A percentile compares a stretch with the other conserved stretches of the same genome.
These are phyloP conservation scores for Clavulina sp. DNA, from an alignment of 768 basidiomycete species.

Conservation along the genomic window DNA sequence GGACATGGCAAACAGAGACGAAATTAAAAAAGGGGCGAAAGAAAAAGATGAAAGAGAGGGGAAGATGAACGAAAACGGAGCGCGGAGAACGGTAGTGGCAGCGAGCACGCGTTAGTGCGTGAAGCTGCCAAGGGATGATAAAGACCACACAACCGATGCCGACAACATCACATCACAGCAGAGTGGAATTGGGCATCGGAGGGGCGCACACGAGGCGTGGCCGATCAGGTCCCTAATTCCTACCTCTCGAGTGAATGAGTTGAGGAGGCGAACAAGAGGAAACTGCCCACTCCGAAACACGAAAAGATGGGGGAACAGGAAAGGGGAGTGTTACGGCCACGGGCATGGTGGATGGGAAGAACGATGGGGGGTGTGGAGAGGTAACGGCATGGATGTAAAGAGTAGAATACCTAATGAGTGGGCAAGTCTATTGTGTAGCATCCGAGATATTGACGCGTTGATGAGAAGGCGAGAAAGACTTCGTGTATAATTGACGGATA, in stretches of 20 bases:
- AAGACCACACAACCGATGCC: no score
- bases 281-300: no score
- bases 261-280: no score
- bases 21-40: conserved; percentile 1
- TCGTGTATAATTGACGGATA: not conserved
- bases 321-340: no score
- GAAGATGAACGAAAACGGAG: not conserved
- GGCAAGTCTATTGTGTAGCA: not conserved
- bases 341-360: no score
- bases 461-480: not conserved
- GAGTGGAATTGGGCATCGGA: no score
- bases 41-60: not conserved
- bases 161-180: no score
- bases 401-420: not conserved
- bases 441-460: not conserved
- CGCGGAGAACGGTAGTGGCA: not conserved
- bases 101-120: not conserved
- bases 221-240: no score
- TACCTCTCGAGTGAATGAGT: no score
- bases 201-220: no score
- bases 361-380: not conserved
- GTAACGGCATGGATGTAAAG: not conserved
- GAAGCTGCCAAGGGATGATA: no score
- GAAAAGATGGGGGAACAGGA: not conserved
- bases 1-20: conserved; percentile 30